Base-by-base conservation (phyloP, 176 grass and related monocot genomes). In the Oropetium thomaeum region DNA sequence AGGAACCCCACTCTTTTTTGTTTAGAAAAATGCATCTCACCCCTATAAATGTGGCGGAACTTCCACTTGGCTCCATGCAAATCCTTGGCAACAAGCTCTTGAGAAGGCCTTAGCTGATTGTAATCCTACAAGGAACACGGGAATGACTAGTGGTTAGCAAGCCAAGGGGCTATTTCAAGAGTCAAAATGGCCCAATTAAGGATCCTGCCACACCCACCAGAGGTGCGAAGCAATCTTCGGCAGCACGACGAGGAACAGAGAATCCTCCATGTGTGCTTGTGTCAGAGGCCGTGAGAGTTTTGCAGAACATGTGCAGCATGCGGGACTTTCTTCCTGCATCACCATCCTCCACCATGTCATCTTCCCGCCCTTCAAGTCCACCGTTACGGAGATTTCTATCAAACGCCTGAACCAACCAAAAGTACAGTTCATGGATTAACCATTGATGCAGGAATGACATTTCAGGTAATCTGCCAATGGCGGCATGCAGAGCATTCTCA, bases 41-140 rank as follows among this genome's bases (percentile, higher is more conserved):
- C 96, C 88, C 96, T 92, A 78, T 99, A 99, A 62, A 99, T 99
- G 84, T 99, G 96, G 28, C 96, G 92, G 73, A 95, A 99, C 72
- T 63, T 87, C 96, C 96, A 99, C 22, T 92, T 79, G 2, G 76
- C 70, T 45, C 96, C 92, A 86, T 99, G 92, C 58, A 99, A 84
- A 82, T 99, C 96, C 79, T 90, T 92, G 13, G 96, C 96, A 70
- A 95, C 67, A 75, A 99, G 89, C 76, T 99, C 96, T 83, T 99
- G 92, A 15, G 92, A 99, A 90, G 96, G 96, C 76, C 96, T 99
- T n/a, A 92, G 70, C 79, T 88, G 86, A 77, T 92, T 87, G 84
- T 98, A 90, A 65, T 98, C 96, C 96, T 98, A 85, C 35, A 51
- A 68, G 32, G 58, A 34, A 74, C 23, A 77, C 15, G 47, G 11